These are phyloP conservation scores for Termitomyces sp. DNA, from an alignment of 1,284 basidiomycete species.

Conservation along the genomic window DNA sequence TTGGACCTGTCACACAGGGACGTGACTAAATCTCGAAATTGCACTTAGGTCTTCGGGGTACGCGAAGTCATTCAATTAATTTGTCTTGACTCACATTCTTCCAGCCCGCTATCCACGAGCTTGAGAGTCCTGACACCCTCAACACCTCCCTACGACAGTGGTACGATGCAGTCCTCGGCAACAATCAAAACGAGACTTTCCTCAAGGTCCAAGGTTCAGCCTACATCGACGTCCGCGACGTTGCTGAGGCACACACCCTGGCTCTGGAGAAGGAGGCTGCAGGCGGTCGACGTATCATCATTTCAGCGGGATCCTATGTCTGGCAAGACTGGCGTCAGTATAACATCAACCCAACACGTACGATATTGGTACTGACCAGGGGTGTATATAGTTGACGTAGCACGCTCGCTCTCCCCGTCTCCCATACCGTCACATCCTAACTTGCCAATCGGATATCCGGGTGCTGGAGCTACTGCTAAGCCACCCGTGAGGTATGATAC, in stretches of 20 bases:
- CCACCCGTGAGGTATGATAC: constrained; percentile 26
- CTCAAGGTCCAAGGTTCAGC: constrained; percentile 15
- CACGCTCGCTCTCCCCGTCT: constrained; percentile 23
- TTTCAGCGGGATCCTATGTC: constrained; percentile 16
- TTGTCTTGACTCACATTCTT: not conserved
- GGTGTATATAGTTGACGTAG: constrained; percentile 42
- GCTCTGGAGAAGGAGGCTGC: constrained; percentile 26
- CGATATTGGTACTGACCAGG: not conserved
- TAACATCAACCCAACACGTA: not conserved
- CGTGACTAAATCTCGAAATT: not conserved
- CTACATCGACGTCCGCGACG: constrained; percentile 29
- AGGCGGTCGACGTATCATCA: constrained; percentile 28
- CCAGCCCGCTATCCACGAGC: constrained; percentile 24
- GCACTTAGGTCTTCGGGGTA: constrained; percentile 31
- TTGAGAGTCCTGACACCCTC: constrained; percentile 11
- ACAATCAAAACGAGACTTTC: constrained; percentile 15
- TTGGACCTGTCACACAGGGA: not conserved
- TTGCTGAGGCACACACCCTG: constrained; percentile 24
- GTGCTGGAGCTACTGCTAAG: constrained; percentile 22
- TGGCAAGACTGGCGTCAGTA: constrained; percentile 20
- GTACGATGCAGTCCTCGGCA: constrained; percentile 20
- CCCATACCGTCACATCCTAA: constrained; percentile 20
- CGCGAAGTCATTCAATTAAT: constrained; percentile 1
- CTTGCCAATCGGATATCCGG: constrained; percentile 20
- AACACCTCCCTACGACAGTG: constrained; percentile 22